Evolutionary conservation across 148 eudicot genomes (phyloP), one percentile per base, ranked within the genome.

Genomic region (Linanthus parryae): DNA sequence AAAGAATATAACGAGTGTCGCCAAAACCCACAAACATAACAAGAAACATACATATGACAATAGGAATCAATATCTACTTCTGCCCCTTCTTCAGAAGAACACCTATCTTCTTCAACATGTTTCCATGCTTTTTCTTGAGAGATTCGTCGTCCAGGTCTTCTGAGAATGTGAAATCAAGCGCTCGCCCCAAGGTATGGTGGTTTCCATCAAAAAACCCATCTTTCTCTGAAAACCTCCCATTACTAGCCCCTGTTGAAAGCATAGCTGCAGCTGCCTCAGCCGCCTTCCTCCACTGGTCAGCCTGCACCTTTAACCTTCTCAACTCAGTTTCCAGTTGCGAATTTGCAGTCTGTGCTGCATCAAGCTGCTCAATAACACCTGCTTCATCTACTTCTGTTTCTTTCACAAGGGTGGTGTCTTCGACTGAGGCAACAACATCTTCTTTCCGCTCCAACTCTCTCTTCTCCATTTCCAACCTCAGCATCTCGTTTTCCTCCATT

Each of bases 191-290:
- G 9, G 73, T 65, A 38, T 81, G 69, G 57, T 63, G 70, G 46
- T 57, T 70, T n/a, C 50, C 65, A 44, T 78, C 91, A 5, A 81
- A 43, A 13, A 81, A 79, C n/a, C 65, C 68, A 18, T 76, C 68
- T 22, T 77, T 69, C 25, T 79, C 86, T 3, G 73, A 63, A 28
- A 55, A 47, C 42, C 74, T 88, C 12, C 72, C 77, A 57, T 79
- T 76, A 48, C 64, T 64, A n/a, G n/a, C n/a, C 9, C 73, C 71
- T 2, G 68, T 61, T 2, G 91, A 73, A 10, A 90, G 83, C 79
- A 90, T 82, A 9, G 94, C 71, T 6, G 95, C 77, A 41, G 97
- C 97, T 19, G 90, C 88, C 67, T 90, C 97, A 21, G 94, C 94
- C 1, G 97, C 95, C 57, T 90, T 84, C 62, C 88, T 82, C 83